Percentiles rank a stretch among this genome's conserved stretches.
Evolutionary conservation across 2,329 filamentous ascomycete species (phyloP).

Genomic region (Zasmidium cellare): DNA sequence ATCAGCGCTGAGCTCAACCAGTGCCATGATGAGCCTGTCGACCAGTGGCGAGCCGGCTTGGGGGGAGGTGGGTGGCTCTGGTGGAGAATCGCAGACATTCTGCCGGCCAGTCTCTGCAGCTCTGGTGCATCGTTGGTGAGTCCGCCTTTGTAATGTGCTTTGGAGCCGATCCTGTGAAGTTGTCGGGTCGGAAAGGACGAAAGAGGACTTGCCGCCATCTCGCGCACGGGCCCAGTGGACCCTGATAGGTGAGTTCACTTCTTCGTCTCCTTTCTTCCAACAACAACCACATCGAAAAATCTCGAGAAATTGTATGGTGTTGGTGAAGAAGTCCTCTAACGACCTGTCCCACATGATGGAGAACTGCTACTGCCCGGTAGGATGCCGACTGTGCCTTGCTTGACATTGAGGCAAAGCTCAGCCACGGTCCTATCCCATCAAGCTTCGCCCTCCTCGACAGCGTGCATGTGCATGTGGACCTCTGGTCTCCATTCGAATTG

Average conservation of each 20-base stretch:
- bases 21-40: slow-evolving; percentile 8
- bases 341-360: too few species aligned
- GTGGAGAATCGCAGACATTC: slow-evolving; percentile 1
- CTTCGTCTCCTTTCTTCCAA: too few species aligned
- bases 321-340: too few species aligned
- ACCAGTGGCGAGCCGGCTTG: slow-evolving; percentile 8
- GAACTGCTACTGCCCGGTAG: too few species aligned
- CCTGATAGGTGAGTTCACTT: background rate
- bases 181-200: background rate
- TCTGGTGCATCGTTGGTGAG: background rate
- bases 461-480: too few species aligned
- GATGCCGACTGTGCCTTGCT: too few species aligned
- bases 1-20: slow-evolving; percentile 3
- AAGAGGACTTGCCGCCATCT: background rate
- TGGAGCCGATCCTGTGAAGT: background rate
- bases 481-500: too few species aligned
- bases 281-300: too few species aligned
- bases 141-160: background rate
- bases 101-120: background rate
- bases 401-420: too few species aligned
- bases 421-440: too few species aligned
- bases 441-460: too few species aligned
- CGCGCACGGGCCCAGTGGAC: background rate
- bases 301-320: too few species aligned
- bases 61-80: background rate